These are phyloP conservation scores for Epithemia pelagica DNA, from an alignment of 108 stramenopile genomes.

Conservation along the genomic window DNA sequence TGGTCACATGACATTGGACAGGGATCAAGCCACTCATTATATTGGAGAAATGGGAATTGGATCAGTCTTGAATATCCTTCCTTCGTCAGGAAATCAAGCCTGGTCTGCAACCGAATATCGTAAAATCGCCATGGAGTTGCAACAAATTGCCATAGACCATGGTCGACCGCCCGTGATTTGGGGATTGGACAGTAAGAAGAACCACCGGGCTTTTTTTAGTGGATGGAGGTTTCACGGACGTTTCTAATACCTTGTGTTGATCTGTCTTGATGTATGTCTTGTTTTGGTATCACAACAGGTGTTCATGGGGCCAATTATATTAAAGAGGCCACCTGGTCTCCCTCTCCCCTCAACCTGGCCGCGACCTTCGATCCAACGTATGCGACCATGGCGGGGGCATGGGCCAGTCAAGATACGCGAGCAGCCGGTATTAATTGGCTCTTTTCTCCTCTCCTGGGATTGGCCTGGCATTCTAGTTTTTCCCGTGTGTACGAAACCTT, in stretches of 20 bases:
- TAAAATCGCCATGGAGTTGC: conserved; percentile 25
- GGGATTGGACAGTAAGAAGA: conserved; percentile 47
- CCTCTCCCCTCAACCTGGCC: conserved; percentile 74
- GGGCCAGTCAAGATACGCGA: conserved; percentile 61
- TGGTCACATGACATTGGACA: conserved; percentile 2
- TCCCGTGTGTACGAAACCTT: conserved; percentile 77
- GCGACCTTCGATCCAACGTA: conserved; percentile 58
- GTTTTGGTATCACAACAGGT: background rate
- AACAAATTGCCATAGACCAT: conserved; percentile 34
- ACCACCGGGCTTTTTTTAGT: conserved; percentile 58
- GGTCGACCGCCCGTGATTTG: conserved; percentile 55
- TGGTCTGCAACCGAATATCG: conserved; percentile 37
- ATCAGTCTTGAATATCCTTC: conserved; percentile 34
- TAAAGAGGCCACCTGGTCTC: conserved; percentile 49
- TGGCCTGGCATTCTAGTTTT: conserved; percentile 70
- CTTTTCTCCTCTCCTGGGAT: conserved; percentile 73
- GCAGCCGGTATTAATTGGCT: conserved; percentile 75
- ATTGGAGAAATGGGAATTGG: conserved; percentile 47
- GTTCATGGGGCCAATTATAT: conserved; percentile 87
- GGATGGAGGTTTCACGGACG: conserved; percentile 35
- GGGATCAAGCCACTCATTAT: conserved; percentile 22
- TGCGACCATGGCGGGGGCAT: conserved; percentile 41
- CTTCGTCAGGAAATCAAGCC: background rate
- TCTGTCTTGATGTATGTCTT: background rate
- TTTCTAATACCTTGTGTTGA: background rate